Evolutionary conservation across 2,329 filamentous ascomycete genomes (phyloP).

Genomic region (Claviceps purpurea): DNA sequence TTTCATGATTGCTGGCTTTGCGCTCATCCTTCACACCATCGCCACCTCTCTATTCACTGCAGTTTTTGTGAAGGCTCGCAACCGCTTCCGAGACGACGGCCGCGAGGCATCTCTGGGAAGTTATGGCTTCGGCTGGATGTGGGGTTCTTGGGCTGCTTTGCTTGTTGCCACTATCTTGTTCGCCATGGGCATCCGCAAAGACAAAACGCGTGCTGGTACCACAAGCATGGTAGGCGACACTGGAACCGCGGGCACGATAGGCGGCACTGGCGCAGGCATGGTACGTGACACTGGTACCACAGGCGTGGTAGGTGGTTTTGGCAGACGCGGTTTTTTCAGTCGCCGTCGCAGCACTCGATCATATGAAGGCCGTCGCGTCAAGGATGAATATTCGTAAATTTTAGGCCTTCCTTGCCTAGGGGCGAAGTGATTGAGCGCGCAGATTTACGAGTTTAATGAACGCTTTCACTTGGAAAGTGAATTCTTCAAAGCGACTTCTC

Average conservation of each 20-base stretch:
- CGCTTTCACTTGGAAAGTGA: no score
- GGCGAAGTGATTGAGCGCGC: no score
- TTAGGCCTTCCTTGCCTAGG: no score
- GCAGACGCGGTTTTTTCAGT: slow-evolving; percentile 10
- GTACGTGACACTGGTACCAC: no score
- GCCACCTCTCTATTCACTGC: slow-evolving; percentile 64
- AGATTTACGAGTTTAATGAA: no score
- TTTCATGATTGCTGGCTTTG: slow-evolving; percentile 40
- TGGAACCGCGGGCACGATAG: no score
- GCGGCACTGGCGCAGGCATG: no score
- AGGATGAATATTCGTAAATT: slow-evolving; percentile 52
- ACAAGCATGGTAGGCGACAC: slow-evolving; percentile 5
- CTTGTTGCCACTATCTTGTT: slow-evolving; percentile 56
- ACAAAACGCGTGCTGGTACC: slow-evolving; percentile 19
- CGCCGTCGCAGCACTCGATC: slow-evolving; percentile 23
- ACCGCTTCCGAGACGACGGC: slow-evolving; percentile 45
- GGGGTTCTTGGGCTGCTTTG: slow-evolving; percentile 55
- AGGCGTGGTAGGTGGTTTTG: slow-evolving; percentile 9
- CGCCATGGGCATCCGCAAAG: slow-evolving; percentile 44
- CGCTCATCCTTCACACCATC: slow-evolving; percentile 56
- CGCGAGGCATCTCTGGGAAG: slow-evolving; percentile 47
- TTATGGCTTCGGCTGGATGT: slow-evolving; percentile 65
- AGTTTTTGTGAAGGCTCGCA: slow-evolving; percentile 54
- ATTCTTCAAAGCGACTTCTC: not conserved
- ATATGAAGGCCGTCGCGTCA: slow-evolving; percentile 43